Conservation (phyloP, 805 yeast genomes). For the Ogataea populi-albae region DNA sequence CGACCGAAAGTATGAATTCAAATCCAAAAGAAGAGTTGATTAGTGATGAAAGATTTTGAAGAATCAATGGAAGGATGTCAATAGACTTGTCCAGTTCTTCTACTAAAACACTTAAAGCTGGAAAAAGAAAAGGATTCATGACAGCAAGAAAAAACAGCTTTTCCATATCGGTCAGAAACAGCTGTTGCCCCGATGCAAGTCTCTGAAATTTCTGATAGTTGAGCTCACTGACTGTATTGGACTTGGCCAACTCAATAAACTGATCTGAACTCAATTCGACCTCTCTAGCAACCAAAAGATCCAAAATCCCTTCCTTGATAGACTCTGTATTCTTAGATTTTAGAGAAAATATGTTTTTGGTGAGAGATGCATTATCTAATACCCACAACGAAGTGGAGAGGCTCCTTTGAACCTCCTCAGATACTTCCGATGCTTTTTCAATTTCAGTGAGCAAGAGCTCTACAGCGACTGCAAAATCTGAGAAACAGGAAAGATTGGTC, state of each 20-base stretch:
- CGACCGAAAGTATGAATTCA: slow-evolving; percentile 4
- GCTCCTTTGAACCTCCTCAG: slow-evolving; percentile 2
- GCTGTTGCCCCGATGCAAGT: slow-evolving; percentile 1
- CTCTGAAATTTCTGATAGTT: background rate
- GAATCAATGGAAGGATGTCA: background rate
- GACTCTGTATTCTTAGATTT: background rate
- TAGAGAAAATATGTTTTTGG: slow-evolving; percentile 2
- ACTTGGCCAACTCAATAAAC: slow-evolving; percentile 3
- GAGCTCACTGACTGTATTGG: background rate
- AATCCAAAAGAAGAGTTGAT: slow-evolving; percentile 2
- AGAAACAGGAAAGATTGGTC: background rate
- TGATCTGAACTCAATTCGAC: slow-evolving; percentile 2
- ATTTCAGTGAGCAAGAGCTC: background rate
- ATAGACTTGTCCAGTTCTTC: no score
- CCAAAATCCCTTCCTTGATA: slow-evolving; percentile 4
- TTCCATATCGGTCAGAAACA: background rate
- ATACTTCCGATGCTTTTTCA: background rate
- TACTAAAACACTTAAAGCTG: background rate
- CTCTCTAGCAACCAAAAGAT: slow-evolving; percentile 2
- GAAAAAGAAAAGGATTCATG: background rate
- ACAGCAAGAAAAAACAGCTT: background rate
- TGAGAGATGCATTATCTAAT: slow-evolving; percentile 9
- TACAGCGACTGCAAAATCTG: slow-evolving; percentile 1
- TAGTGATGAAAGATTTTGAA: background rate
- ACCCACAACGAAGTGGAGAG: slow-evolving; percentile 23